phyloP scores from a whole-genome alignment of 805 yeast genomes.

The Suhomyces pyralidae region DNA sequence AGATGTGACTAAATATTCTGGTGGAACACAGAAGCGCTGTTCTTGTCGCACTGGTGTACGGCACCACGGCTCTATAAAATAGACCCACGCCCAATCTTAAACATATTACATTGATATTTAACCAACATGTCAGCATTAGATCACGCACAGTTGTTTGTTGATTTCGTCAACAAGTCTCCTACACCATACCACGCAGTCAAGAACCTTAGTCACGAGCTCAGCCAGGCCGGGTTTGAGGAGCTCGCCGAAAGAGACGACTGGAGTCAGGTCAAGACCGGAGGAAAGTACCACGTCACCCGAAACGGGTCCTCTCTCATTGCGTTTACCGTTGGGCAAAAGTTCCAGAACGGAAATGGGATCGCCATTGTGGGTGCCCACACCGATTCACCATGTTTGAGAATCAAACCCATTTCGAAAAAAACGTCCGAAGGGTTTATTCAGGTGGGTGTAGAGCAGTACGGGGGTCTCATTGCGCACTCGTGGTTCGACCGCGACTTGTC shows the following conservation, averaged over 20 bases:
- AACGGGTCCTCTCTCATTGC: constrained; percentile 88
- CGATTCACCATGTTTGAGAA: constrained; percentile 85
- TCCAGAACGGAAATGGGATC: constrained; percentile 75
- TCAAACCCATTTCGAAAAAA: constrained; percentile 81
- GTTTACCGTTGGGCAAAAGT: constrained; percentile 72
- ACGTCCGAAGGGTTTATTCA: constrained; percentile 74
- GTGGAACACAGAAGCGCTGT: too few relatives aligned
- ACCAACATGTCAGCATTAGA: constrained; percentile 14
- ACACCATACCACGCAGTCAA: constrained; percentile 93
- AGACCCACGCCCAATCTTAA: not conserved
- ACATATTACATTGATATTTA: too few relatives aligned
- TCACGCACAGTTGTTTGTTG: constrained; percentile 61
- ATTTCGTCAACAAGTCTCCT: constrained; percentile 80
- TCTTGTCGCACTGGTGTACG: not conserved
- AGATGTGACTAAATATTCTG: too few relatives aligned
- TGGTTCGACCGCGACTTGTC: constrained; percentile 96
- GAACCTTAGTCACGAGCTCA: constrained; percentile 53
- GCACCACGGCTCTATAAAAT: not conserved
- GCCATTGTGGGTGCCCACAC: constrained; percentile 95
- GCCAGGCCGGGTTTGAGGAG: constrained; percentile 66
- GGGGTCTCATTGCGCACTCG: constrained; percentile 94
- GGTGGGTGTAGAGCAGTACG: constrained; percentile 91
- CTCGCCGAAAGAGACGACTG: constrained; percentile 70
- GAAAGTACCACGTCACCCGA: constrained; percentile 82
- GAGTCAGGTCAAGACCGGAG: constrained; percentile 45